Percentiles rank a stretch among this genome's conserved stretches.
These are phyloP conservation scores for Bretschneidera sinensis DNA, from an alignment of 345 rosid genomes.

Conservation along the genomic window DNA sequence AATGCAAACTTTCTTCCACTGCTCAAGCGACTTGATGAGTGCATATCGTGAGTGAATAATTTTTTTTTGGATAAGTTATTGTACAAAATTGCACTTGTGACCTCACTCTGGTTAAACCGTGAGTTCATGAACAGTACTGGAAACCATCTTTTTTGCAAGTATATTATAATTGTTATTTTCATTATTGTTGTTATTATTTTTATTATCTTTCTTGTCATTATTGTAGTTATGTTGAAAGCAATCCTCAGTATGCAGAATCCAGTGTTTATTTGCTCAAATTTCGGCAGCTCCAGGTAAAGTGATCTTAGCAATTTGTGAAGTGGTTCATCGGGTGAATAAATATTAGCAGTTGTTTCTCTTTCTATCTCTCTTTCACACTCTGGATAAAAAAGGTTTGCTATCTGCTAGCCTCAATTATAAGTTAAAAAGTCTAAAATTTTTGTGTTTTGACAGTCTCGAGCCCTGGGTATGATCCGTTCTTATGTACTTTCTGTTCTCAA, in stretches of 20 bases:
- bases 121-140: neutral
- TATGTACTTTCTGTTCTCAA: constrained; percentile 84
- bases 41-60: constrained; percentile 72
- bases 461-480: constrained; percentile 87
- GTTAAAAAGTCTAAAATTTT: constrained; percentile 13
- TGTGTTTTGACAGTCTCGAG: constrained; percentile 72
- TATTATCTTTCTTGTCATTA: constrained; percentile 9
- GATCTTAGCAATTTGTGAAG: neutral
- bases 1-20: constrained; percentile 74
- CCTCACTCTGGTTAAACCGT: neutral
- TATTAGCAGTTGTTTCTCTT: constrained; percentile 4
- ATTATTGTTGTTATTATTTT: constrained; percentile 10
- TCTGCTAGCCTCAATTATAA: constrained; percentile 6
- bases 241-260: constrained; percentile 95
- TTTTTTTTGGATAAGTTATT: neutral
- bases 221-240: constrained; percentile 74
- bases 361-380: constrained; percentile 10
- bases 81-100: neutral
- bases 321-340: constrained; percentile 2
- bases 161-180: neutral
- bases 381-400: no score
- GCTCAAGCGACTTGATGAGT: constrained; percentile 89
- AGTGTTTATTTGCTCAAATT: constrained; percentile 90
- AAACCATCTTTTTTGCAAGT: neutral
- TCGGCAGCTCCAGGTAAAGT: constrained; percentile 88